These are phyloP conservation scores for Stygiomarasmius scandens DNA, from an alignment of 1,284 basidiomycete genomes.

Conservation along the genomic window DNA sequence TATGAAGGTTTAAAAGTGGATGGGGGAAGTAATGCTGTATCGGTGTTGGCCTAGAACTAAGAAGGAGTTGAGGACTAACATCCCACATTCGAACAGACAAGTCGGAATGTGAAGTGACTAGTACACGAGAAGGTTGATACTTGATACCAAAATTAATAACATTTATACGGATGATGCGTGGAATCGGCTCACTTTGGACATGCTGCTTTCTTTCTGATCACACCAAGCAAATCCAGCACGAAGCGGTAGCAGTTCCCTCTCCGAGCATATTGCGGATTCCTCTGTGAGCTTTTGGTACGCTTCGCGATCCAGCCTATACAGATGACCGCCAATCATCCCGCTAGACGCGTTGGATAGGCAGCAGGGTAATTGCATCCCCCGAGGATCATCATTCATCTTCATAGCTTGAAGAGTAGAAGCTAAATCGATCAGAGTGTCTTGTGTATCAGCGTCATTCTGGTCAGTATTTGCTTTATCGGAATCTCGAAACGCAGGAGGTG, in stretches of 20 bases:
- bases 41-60: constrained; percentile 45
- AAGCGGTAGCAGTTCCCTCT: constrained; percentile 34
- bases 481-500: constrained; percentile 50
- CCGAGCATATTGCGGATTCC: constrained; percentile 20
- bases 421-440: constrained; percentile 41
- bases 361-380: constrained; percentile 39
- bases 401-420: constrained; percentile 46
- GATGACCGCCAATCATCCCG: constrained; percentile 42
- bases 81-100: constrained; percentile 71
- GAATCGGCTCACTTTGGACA: constrained; percentile 46
- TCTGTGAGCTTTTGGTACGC: constrained; percentile 40
- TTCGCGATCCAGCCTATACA: constrained; percentile 48
- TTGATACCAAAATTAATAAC: constrained; percentile 23
- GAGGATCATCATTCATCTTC: constrained; percentile 42
- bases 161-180: too few species aligned
- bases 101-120: constrained; percentile 70
- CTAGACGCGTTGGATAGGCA: constrained; percentile 42
- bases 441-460: constrained; percentile 8
- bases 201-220: constrained; percentile 44
- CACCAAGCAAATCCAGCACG: constrained; percentile 55
- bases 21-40: constrained; percentile 63
- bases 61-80: constrained; percentile 67
- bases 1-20: constrained; percentile 62
- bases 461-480: constrained; percentile 12
- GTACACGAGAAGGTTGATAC: constrained; percentile 69